These are phyloP conservation scores for Penicillium tannophilum DNA, from an alignment of 495 filamentous ascomycete genomes.

Conservation along the genomic window DNA sequence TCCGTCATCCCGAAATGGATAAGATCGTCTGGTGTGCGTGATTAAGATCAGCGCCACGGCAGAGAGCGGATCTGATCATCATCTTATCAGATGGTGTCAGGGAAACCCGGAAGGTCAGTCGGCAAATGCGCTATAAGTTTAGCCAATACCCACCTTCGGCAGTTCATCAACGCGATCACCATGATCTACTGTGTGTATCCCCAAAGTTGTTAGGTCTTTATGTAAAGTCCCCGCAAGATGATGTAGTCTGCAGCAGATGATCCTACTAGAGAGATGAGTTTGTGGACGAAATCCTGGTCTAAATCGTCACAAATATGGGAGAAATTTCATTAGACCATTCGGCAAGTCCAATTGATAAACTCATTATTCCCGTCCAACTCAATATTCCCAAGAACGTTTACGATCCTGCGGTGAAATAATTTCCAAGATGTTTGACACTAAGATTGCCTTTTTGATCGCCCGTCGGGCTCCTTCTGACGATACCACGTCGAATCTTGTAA, in stretches of 20 bases:
- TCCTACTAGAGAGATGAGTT: neutral
- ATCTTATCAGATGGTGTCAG: slow-evolving; percentile 22
- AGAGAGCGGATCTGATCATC: slow-evolving; percentile 12
- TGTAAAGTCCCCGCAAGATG: slow-evolving; percentile 7
- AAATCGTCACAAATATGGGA: neutral
- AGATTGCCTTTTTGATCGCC: slow-evolving; percentile 18
- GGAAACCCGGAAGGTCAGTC: slow-evolving; percentile 3
- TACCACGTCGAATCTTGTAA: neutral
- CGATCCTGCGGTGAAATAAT: neutral
- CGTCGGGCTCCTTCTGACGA: neutral
- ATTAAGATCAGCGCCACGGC: slow-evolving; percentile 16
- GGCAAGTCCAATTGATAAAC: neutral
- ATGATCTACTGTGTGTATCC: slow-evolving; percentile 8
- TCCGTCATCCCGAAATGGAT: slow-evolving; percentile 2
- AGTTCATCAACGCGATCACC: slow-evolving; percentile 7
- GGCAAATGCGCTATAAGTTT: slow-evolving; percentile 1
- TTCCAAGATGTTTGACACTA: slow-evolving; percentile 14
- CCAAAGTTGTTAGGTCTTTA: neutral
- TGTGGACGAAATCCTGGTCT: neutral
- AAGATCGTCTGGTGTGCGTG: neutral
- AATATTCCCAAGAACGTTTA: neutral
- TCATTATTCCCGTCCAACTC: neutral
- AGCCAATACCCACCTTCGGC: slow-evolving; percentile 11
- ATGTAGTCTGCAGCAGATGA: slow-evolving; percentile 5
- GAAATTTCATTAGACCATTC: neutral